Evolutionary conservation across 331 rosid genomes (phyloP).

Genomic region (Quercus phellos): DNA sequence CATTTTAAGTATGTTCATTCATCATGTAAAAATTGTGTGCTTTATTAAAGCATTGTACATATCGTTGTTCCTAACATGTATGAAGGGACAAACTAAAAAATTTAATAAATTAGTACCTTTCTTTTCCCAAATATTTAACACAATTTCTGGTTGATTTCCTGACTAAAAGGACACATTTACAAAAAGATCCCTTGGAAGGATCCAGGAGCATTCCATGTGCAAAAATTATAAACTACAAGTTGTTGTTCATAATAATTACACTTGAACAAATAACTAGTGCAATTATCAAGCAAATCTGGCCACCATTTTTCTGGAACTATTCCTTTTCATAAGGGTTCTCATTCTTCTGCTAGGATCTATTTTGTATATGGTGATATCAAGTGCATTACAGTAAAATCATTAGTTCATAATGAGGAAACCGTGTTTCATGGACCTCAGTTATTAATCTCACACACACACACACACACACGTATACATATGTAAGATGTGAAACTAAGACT

Average conservation of each 20-base stretch:
- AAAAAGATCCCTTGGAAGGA: not conserved
- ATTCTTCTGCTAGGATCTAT: not conserved
- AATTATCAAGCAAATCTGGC: not conserved
- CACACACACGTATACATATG: not conserved
- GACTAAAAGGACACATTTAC: not conserved
- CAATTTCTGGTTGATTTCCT: not conserved
- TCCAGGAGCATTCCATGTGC: not conserved
- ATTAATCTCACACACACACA: not conserved
- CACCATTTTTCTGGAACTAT: not conserved
- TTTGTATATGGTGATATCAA: not conserved
- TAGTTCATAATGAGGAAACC: not conserved
- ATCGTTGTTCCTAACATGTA: slow-evolving; percentile 7
- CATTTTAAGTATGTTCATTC: not conserved
- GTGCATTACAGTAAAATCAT: not conserved
- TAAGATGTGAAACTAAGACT: not conserved
- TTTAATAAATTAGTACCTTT: too few relatives aligned
- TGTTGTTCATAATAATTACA: not conserved
- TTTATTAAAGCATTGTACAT: slow-evolving; percentile 1
- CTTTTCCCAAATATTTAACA: too few relatives aligned
- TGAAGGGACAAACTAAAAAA: not conserved
- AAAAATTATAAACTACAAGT: not conserved
- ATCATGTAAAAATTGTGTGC: not conserved
- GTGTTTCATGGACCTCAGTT: not conserved
- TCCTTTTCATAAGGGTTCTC: not conserved
- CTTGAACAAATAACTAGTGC: not conserved